Percentiles rank a stretch among this genome's conserved stretches.
phyloP scores from a whole-genome alignment of 2,329 filamentous ascomycete species.

The Penicillium sp. region DNA sequence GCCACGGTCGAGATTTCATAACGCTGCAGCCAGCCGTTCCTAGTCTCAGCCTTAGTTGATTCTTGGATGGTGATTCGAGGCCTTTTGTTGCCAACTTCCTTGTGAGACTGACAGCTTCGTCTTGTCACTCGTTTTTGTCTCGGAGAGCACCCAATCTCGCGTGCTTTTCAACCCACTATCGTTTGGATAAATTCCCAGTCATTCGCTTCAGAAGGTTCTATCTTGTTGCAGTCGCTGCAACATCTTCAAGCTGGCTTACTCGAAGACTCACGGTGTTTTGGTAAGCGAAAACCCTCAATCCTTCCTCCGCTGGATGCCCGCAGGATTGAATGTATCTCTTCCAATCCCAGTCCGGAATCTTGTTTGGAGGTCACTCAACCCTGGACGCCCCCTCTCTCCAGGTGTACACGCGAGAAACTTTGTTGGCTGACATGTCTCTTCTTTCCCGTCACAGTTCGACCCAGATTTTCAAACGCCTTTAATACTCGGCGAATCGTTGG shows the following conservation, averaged over 20 bases:
- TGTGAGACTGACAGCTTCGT: constrained; percentile 39
- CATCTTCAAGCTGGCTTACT: constrained; percentile 54
- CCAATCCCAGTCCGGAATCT: constrained; percentile 13
- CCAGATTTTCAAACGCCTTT: constrained; percentile 50
- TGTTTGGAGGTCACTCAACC: constrained; percentile 21
- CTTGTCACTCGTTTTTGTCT: constrained; percentile 49
- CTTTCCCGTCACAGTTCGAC: constrained; percentile 36
- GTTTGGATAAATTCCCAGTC: constrained; percentile 47
- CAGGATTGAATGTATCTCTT: constrained; percentile 22
- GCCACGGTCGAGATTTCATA: constrained; percentile 26
- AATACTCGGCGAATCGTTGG: constrained; percentile 50
- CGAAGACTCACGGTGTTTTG: constrained; percentile 48
- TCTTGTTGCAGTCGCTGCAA: constrained; percentile 47
- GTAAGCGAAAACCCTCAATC: constrained; percentile 34
- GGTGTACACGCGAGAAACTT: constrained; percentile 9
- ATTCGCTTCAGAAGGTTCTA: constrained; percentile 48
- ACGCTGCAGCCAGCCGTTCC: constrained; percentile 35
- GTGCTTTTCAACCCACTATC: constrained; percentile 39
- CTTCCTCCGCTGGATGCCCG: constrained; percentile 27
- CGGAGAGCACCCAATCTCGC: constrained; percentile 34
- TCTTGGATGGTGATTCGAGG: constrained; percentile 41
- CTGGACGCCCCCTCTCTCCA: constrained; percentile 2
- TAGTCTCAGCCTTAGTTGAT: constrained; percentile 30
- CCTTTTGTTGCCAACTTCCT: constrained; percentile 29
- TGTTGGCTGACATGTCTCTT: constrained; percentile 18